These are phyloP conservation scores for Calonectria honghensis DNA, from an alignment of 2,329 filamentous ascomycete species.

Conservation along the genomic window DNA sequence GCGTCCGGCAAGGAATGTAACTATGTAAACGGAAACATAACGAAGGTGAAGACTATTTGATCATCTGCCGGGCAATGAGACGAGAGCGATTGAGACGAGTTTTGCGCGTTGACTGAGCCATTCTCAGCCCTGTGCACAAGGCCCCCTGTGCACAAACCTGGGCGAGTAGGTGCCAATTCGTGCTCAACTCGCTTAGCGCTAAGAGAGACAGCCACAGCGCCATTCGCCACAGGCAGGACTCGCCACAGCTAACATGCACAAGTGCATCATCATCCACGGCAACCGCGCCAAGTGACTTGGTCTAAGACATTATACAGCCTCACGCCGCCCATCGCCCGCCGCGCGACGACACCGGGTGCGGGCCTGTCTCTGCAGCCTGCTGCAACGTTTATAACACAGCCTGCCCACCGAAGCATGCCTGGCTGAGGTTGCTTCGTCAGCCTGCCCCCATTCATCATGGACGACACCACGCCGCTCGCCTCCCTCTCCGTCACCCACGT, in stretches of 20 bases:
- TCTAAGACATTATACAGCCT: slow-evolving; percentile 15
- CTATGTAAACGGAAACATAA: background rate
- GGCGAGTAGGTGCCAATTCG: background rate
- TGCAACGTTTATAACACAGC: background rate
- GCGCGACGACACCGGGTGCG: slow-evolving; percentile 26
- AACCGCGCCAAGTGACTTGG: background rate
- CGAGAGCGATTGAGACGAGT: background rate
- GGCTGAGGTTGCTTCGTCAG: slow-evolving; percentile 22
- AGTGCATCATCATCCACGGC: slow-evolving; percentile 17
- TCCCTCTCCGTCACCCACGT: slow-evolving; percentile 97
- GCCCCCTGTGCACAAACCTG: background rate
- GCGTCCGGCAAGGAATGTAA: background rate
- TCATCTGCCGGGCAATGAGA: background rate
- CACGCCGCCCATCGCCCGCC: background rate
- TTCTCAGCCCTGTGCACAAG: background rate
- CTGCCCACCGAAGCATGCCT: slow-evolving; percentile 32
- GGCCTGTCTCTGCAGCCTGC: slow-evolving; percentile 23
- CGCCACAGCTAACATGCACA: slow-evolving; percentile 3
- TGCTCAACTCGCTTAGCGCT: background rate
- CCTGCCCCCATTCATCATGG: slow-evolving; percentile 47
- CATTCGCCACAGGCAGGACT: slow-evolving; percentile 8
- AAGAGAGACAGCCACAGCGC: background rate
- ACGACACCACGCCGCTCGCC: slow-evolving; percentile 77
- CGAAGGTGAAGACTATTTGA: background rate
- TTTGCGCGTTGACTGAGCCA: background rate